A percentile compares a stretch with the other conserved stretches of the same genome.
These are phyloP conservation scores for Hypoxylon intermedium DNA, from an alignment of 495 filamentous ascomycete species.

Conservation along the genomic window DNA sequence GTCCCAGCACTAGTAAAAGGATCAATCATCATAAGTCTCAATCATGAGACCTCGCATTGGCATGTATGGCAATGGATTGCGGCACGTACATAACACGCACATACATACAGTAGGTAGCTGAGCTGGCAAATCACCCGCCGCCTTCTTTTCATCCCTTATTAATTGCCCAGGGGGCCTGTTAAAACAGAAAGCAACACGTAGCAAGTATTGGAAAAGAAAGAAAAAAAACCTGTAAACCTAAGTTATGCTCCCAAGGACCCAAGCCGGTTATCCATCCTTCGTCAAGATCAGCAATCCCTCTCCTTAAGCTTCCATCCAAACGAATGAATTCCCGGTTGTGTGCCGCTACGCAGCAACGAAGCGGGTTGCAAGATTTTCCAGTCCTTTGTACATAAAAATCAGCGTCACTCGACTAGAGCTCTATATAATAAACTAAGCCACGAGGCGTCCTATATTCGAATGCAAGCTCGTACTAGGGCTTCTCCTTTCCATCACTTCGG, in stretches of 20 bases:
- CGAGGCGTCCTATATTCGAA: constrained; percentile 10
- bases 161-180: constrained; percentile 3
- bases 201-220: constrained; percentile 1
- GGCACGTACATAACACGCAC: constrained; percentile 5
- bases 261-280: not conserved
- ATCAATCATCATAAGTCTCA: constrained; percentile 2
- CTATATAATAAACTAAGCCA: constrained; percentile 12
- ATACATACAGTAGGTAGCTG: constrained; percentile 15
- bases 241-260: not conserved
- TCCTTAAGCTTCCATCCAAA: not conserved
- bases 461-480: constrained; percentile 9
- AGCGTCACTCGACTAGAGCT: not conserved
- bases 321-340: not conserved
- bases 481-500: not conserved
- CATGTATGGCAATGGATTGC: constrained; percentile 9
- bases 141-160: constrained; percentile 27
- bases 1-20: too few species aligned
- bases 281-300: not conserved
- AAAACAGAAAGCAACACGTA: constrained; percentile 32
- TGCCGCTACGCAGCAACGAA: constrained; percentile 4
- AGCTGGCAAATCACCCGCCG: constrained; percentile 26
- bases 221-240: not conserved
- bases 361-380: not conserved
- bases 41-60: constrained; percentile 3
- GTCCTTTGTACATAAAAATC: not conserved